phyloP scores from a whole-genome alignment of 306 rosid genomes.

The Purshia tridentata region DNA sequence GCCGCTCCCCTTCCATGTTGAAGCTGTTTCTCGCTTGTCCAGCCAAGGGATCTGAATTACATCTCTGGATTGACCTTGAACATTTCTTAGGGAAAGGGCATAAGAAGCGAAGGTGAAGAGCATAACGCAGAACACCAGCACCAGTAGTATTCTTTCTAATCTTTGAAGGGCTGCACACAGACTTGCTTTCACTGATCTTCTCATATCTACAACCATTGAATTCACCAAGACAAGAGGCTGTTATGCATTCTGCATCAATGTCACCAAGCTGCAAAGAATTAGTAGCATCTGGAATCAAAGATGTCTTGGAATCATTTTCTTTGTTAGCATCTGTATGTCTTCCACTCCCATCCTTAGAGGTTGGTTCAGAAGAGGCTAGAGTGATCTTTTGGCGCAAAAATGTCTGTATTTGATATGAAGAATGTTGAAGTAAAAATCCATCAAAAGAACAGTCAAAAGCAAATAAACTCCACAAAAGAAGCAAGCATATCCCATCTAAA shows the following conservation, averaged over 20 bases:
- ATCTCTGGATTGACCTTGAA: conserved; percentile 52
- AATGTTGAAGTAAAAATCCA: neutral
- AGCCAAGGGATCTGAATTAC: conserved; percentile 39
- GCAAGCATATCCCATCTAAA: conserved; percentile 10
- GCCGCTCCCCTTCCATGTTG: conserved; percentile 46
- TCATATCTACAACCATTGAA: conserved; percentile 18
- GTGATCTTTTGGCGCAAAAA: conserved; percentile 82
- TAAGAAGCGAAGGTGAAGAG: conserved; percentile 66
- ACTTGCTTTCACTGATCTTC: conserved; percentile 30
- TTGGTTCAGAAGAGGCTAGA: conserved; percentile 45
- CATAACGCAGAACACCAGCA: conserved; percentile 56
- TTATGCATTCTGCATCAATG: conserved; percentile 17
- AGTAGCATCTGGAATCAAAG: conserved; percentile 21
- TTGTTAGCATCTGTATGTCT: conserved; percentile 30
- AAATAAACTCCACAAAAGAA: neutral
- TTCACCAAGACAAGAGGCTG: conserved; percentile 23
- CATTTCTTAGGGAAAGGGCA: conserved; percentile 58
- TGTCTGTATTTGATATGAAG: conserved; percentile 47
- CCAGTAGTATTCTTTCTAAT: conserved; percentile 26
- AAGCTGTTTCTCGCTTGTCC: conserved; percentile 33
- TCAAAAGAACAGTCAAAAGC: neutral
- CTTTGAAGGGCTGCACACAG: conserved; percentile 35
- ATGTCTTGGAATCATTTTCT: conserved; percentile 31
- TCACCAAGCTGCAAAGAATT: conserved; percentile 5
- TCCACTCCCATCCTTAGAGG: conserved; percentile 32